These are phyloP conservation scores for Mycena rebaudengoi DNA, from an alignment of 768 basidiomycete genomes.

Conservation along the genomic window DNA sequence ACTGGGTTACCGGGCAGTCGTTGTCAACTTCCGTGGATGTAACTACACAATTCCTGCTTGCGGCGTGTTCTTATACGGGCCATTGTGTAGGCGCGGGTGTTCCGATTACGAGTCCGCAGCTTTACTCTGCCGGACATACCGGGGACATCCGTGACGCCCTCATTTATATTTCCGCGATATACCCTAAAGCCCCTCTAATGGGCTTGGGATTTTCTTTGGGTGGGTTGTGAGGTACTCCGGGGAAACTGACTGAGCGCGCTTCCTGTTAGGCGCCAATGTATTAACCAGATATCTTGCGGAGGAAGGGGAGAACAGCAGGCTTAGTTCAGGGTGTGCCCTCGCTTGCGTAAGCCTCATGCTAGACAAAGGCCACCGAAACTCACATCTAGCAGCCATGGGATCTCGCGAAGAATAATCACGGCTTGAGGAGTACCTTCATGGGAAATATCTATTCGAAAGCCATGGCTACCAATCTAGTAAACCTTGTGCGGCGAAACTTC, in stretches of 20 bases:
- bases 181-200: conserved; percentile 82
- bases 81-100: conserved; percentile 76
- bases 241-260: too few species aligned
- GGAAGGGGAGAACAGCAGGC: conserved; percentile 70
- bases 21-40: conserved; percentile 95
- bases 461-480: conserved; percentile 79
- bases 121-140: conserved; percentile 91
- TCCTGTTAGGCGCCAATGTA: conserved; percentile 91
- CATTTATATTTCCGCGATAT: conserved; percentile 73
- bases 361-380: conserved; percentile 19
- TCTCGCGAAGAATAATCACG: conserved; percentile 55
- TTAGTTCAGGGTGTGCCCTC: conserved; percentile 72
- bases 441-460: conserved; percentile 79
- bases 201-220: conserved; percentile 96
- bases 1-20: conserved; percentile 87
- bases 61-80: conserved; percentile 19
- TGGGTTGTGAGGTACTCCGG: too few species aligned
- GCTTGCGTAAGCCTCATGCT: conserved; percentile 70
- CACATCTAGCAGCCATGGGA: conserved; percentile 58
- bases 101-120: conserved; percentile 80
- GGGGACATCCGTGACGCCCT: conserved; percentile 88
- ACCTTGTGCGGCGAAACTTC: conserved; percentile 61
- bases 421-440: conserved; percentile 63
- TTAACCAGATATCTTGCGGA: conserved; percentile 90
- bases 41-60: conserved; percentile 38